These are phyloP conservation scores for Dictyostelium intermedium DNA, from an alignment of 78 protist species.

Conservation along the genomic window DNA sequence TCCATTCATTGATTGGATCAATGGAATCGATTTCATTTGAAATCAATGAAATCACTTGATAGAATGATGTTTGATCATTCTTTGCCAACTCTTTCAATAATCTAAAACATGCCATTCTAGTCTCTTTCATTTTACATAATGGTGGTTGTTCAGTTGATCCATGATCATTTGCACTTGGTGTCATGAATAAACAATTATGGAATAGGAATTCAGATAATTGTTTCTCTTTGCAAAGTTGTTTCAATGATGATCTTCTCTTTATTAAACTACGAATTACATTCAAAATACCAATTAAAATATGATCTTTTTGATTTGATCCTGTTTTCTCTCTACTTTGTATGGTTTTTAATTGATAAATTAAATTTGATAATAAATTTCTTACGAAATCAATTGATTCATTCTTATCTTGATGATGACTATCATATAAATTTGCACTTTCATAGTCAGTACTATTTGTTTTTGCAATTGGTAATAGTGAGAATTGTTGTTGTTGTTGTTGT, in stretches of 20 bases:
- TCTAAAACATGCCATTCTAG: slow-evolving; percentile 44
- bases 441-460: background rate
- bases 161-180: slow-evolving; percentile 67
- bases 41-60: slow-evolving; percentile 8
- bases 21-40: slow-evolving; percentile 31
- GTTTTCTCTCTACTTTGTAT: slow-evolving; percentile 25
- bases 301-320: slow-evolving; percentile 19
- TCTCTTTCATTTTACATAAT: slow-evolving; percentile 42
- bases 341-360: slow-evolving; percentile 10
- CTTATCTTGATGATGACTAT: background rate
- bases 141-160: slow-evolving; percentile 38
- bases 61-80: slow-evolving; percentile 35
- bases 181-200: slow-evolving; percentile 50
- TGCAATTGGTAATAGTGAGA: background rate
- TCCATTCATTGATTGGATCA: slow-evolving; percentile 66
- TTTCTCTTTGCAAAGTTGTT: slow-evolving; percentile 44
- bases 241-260: slow-evolving; percentile 39
- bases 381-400: slow-evolving; percentile 30
- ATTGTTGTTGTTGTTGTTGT: background rate
- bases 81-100: slow-evolving; percentile 45
- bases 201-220: slow-evolving; percentile 18
- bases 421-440: background rate
- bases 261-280: slow-evolving; percentile 58
- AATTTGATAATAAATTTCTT: background rate
- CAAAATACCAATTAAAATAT: slow-evolving; percentile 44